phyloP scores from a whole-genome alignment of 306 rosid genomes.

The Myrica gale region DNA sequence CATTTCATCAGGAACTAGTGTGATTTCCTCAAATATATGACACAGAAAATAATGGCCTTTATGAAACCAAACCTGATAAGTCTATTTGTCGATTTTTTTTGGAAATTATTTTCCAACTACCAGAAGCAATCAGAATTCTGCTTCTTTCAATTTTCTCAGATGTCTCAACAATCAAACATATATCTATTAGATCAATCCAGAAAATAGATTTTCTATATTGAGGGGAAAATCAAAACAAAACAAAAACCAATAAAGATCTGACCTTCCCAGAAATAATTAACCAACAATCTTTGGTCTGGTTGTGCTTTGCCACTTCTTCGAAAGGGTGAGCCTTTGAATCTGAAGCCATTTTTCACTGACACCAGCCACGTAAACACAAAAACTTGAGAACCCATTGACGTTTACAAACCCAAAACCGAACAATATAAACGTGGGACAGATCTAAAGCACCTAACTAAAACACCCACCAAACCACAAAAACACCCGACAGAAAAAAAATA shows the following conservation, averaged over 20 bases:
- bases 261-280: constrained; percentile 84
- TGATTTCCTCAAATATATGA: not conserved
- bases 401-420: constrained; percentile 23
- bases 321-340: constrained; percentile 62
- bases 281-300: constrained; percentile 87
- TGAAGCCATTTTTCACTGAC: constrained; percentile 60
- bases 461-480: constrained; percentile 13
- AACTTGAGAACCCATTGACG: constrained; percentile 23
- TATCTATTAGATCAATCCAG: constrained; percentile 11
- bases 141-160: not conserved
- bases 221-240: not conserved
- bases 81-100: not conserved
- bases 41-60: not conserved
- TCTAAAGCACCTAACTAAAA: constrained; percentile 16
- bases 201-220: not conserved
- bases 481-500: not conserved
- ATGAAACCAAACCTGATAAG: not conserved
- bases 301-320: constrained; percentile 73
- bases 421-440: not conserved
- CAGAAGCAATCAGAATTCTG: not conserved
- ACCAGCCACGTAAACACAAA: constrained; percentile 20
- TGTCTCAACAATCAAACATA: not conserved
- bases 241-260: constrained; percentile 29
- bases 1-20: not conserved
- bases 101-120: not conserved